Evolutionary conservation across 148 eudicot species (phyloP).

Genomic region (Beta vulgaris): DNA sequence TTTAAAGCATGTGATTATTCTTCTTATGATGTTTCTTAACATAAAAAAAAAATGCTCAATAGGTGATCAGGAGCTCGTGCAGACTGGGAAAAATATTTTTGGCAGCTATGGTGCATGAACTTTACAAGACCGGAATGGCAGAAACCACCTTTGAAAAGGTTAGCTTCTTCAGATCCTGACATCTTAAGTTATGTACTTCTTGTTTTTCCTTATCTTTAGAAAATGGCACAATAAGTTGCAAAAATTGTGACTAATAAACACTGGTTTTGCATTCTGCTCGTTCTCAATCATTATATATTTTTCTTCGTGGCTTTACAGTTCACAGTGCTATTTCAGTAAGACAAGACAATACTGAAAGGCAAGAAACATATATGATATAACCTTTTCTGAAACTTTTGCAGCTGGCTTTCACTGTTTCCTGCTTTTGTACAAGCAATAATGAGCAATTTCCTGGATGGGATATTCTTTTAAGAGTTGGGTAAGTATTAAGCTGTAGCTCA

Average conservation of each 20-base stretch:
- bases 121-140: conserved; percentile 90
- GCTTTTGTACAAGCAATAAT: conserved; percentile 81
- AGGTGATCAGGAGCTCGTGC: conserved; percentile 78
- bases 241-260: not conserved
- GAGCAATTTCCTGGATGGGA: conserved; percentile 89
- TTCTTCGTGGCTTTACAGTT: not conserved
- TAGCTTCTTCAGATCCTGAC: conserved; percentile 9
- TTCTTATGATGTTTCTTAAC: not conserved
- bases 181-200: too few species aligned
- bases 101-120: conserved; percentile 97
- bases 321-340: not conserved
- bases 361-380: not conserved
- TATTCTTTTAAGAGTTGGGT: conserved; percentile 74
- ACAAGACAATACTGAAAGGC: not conserved
- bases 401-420: conserved; percentile 67
- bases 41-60: conserved; percentile 8
- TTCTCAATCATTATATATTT: not conserved
- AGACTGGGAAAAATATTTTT: conserved; percentile 79
- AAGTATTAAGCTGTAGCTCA: conserved; percentile 22
- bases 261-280: not conserved
- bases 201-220: not conserved
- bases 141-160: conserved; percentile 98
- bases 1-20: not conserved
- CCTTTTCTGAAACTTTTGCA: conserved; percentile 37
- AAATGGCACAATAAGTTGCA: not conserved